Percentiles rank a stretch among this genome's conserved stretches.
phyloP scores from a whole-genome alignment of 2,329 filamentous ascomycete genomes.

The Teratosphaeria pseudoeucalypti region DNA sequence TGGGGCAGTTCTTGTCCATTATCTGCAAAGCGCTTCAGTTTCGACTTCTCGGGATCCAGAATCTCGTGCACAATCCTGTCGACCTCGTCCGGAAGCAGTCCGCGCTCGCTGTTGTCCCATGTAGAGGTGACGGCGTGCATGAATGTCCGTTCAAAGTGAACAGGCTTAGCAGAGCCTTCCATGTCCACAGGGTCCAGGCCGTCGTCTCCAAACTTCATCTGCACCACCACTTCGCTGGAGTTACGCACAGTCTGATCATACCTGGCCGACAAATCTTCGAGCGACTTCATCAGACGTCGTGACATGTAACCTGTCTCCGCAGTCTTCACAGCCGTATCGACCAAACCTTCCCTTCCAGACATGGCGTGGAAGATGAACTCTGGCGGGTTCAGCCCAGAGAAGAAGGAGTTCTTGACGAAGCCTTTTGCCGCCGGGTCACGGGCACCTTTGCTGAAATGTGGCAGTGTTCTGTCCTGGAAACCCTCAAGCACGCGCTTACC shows the following conservation, averaged over 20 bases:
- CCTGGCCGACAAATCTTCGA: constrained; percentile 86
- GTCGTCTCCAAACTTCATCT: constrained; percentile 96
- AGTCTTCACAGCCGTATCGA: constrained; percentile 98
- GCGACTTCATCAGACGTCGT: constrained; percentile 89
- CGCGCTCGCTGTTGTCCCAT: constrained; percentile 64
- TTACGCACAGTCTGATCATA: constrained; percentile 95
- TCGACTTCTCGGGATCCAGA: constrained; percentile 56
- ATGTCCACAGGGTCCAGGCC: constrained; percentile 94
- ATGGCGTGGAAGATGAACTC: constrained; percentile 99
- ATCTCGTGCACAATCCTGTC: constrained; percentile 55
- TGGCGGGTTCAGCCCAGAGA: constrained; percentile 75
- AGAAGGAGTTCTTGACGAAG: constrained; percentile 96
- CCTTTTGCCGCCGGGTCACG: constrained; percentile 90
- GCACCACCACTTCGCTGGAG: constrained; percentile 77
- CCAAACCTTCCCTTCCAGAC: constrained; percentile 93
- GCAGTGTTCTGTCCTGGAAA: constrained; percentile 88
- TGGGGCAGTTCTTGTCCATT: constrained; percentile 47
- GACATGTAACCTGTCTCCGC: constrained; percentile 99
- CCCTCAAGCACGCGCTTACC: constrained; percentile 87
- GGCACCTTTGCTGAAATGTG: constrained; percentile 89
- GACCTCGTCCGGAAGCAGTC: constrained; percentile 66
- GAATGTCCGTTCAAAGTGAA: constrained; percentile 86
- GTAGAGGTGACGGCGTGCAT: constrained; percentile 67
- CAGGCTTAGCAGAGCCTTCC: constrained; percentile 86
- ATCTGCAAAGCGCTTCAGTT: constrained; percentile 36